These are phyloP conservation scores for Citrus trifoliata DNA, from an alignment of 345 rosid species.

Conservation along the genomic window DNA sequence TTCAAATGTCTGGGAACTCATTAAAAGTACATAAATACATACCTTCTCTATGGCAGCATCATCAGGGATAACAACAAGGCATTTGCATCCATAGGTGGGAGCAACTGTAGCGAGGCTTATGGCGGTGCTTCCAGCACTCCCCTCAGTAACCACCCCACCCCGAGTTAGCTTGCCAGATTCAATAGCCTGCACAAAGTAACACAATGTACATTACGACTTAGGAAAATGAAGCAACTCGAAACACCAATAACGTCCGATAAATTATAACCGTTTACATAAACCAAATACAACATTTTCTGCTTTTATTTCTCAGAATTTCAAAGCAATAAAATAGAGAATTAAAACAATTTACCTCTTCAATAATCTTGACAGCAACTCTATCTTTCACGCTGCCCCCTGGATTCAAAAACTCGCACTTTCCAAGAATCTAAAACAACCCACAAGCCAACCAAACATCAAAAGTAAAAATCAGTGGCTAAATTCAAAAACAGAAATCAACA, in stretches of 20 bases:
- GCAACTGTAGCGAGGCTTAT: slow-evolving; percentile 95
- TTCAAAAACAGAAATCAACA: neutral
- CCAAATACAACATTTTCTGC: neutral
- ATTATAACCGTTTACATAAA: neutral
- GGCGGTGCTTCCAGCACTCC: slow-evolving; percentile 98
- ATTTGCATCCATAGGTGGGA: slow-evolving; percentile 13
- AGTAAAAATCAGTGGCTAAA: neutral
- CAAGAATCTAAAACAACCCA: slow-evolving; percentile 64
- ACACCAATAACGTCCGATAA: neutral
- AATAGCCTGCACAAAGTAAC: slow-evolving; percentile 53
- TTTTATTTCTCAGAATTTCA: neutral
- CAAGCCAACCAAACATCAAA: neutral
- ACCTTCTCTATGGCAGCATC: slow-evolving; percentile 21
- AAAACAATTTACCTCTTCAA: slow-evolving; percentile 64
- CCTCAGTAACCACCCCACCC: slow-evolving; percentile 87
- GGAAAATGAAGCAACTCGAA: neutral
- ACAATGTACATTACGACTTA: neutral
- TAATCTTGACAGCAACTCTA: slow-evolving; percentile 83
- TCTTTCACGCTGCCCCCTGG: slow-evolving; percentile 99
- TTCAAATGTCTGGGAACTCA: neutral
- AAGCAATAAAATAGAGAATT: neutral
- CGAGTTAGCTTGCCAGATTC: slow-evolving; percentile 60
- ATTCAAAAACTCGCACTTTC: slow-evolving; percentile 90
- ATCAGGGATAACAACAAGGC: neutral
- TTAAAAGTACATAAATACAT: neutral